These are phyloP conservation scores for Trichoderma lentiforme DNA, from an alignment of 2,329 filamentous ascomycete genomes.

Conservation along the genomic window DNA sequence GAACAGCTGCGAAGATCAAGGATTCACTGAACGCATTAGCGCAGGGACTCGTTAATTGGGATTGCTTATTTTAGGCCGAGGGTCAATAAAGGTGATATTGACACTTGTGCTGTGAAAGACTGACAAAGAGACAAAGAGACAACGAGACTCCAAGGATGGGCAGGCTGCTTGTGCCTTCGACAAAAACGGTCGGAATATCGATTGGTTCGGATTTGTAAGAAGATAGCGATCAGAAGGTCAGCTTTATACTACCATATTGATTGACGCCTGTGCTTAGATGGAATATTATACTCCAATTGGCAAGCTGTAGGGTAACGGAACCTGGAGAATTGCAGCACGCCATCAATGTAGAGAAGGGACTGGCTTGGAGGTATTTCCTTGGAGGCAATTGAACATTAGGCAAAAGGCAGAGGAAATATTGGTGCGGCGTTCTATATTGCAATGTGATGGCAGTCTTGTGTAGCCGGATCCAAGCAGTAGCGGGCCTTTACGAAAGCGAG, in stretches of 20 bases:
- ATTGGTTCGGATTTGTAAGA: too few relatives aligned
- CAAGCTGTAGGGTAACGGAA: neutral
- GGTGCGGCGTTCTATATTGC: neutral
- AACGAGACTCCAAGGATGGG: too few relatives aligned
- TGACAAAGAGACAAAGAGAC: too few relatives aligned
- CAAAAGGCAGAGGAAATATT: neutral
- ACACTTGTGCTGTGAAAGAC: too few relatives aligned
- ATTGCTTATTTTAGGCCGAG: too few relatives aligned
- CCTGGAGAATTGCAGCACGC: neutral
- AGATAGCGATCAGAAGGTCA: neutral
- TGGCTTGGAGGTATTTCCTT: neutral
- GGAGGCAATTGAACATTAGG: neutral
- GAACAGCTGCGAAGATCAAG: neutral
- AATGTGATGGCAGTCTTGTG: neutral
- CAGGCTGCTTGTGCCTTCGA: too few relatives aligned
- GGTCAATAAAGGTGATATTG: too few relatives aligned
- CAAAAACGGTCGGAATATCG: too few relatives aligned
- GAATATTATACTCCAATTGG: neutral
- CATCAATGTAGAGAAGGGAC: neutral
- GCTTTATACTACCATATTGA: neutral
- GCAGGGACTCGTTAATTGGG: too few relatives aligned
- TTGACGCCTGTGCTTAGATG: neutral
- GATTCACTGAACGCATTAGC: rapidly evolving
- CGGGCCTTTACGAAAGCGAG: neutral
- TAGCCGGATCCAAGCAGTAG: neutral